phyloP scores from a whole-genome alignment of 768 basidiomycete genomes.

The Lactarius psammicola region DNA sequence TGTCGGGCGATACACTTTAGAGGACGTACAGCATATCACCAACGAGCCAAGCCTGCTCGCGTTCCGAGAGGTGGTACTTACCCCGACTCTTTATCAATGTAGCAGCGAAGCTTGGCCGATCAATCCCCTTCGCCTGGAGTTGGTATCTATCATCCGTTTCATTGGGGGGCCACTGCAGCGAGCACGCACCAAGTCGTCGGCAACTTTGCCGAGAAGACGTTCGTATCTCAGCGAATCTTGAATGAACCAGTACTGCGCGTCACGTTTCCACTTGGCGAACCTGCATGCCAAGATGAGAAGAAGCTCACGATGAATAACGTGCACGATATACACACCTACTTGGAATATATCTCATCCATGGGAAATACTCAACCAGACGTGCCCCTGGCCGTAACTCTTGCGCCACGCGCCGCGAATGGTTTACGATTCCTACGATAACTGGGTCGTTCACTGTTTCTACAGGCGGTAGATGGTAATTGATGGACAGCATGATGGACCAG shows the following conservation, averaged over 20 bases:
- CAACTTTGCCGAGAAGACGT: neutral
- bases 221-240: neutral
- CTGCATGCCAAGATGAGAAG: neutral
- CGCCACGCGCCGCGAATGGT: neutral
- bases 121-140: neutral
- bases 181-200: neutral
- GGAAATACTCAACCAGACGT: neutral
- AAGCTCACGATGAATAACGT: neutral
- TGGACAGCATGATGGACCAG: conserved; percentile 32
- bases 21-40: conserved; percentile 22
- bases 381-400: neutral
- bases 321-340: neutral
- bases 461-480: conserved; percentile 9
- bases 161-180: neutral
- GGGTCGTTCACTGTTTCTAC: conserved; percentile 18
- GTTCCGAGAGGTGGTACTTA: conserved; percentile 6
- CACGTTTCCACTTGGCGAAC: neutral
- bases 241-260: neutral
- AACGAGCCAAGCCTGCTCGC: conserved; percentile 22
- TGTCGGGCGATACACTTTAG: neutral
- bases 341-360: neutral
- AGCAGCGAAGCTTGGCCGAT: conserved; percentile 8
- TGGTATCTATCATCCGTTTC: neutral
- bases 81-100: conserved; percentile 8
- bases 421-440: neutral